Conservation (phyloP, 495 filamentous ascomycete genomes). For the Patellaria atrata region DNA sequence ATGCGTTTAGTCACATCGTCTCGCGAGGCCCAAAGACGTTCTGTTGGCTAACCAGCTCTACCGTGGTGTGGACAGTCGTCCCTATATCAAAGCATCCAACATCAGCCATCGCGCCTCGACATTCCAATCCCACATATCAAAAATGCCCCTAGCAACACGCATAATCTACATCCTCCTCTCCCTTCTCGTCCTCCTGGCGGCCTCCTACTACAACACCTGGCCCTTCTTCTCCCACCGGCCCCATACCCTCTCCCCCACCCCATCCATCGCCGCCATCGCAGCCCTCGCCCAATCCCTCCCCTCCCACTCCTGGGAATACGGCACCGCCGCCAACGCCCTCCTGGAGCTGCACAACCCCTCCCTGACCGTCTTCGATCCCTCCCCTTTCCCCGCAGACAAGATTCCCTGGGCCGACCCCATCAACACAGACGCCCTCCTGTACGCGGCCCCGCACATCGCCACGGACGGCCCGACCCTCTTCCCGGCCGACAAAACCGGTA, state of each 20-base stretch:
- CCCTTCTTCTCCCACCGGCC: conserved; percentile 4
- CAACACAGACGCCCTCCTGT: conserved; percentile 26
- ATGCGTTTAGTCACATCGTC: too few species aligned
- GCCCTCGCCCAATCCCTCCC: too few species aligned
- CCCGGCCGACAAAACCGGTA: conserved; percentile 18
- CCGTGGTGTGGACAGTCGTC: too few species aligned
- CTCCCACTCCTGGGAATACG: conserved; percentile 33
- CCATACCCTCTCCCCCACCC: conserved; percentile 6
- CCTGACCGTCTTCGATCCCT: conserved; percentile 31
- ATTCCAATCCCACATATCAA: too few species aligned
- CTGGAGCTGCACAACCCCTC: conserved; percentile 32
- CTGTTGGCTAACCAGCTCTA: too few species aligned
- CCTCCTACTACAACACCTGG: not conserved
- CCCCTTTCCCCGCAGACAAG: conserved; percentile 30
- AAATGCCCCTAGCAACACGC: too few species aligned
- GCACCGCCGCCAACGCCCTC: conserved; percentile 35
- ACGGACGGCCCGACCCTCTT: conserved; percentile 23
- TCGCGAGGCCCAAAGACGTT: too few species aligned
- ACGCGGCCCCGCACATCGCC: conserved; percentile 25
- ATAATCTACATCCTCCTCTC: conserved; percentile 1
- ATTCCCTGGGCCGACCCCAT: conserved; percentile 27
- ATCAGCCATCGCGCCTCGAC: too few species aligned
- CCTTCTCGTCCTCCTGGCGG: not conserved
- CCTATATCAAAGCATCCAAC: too few species aligned
- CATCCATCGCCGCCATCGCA: too few species aligned